phyloP scores from a whole-genome alignment of 495 filamentous ascomycete species.

The Geopyxis carbonaria region DNA sequence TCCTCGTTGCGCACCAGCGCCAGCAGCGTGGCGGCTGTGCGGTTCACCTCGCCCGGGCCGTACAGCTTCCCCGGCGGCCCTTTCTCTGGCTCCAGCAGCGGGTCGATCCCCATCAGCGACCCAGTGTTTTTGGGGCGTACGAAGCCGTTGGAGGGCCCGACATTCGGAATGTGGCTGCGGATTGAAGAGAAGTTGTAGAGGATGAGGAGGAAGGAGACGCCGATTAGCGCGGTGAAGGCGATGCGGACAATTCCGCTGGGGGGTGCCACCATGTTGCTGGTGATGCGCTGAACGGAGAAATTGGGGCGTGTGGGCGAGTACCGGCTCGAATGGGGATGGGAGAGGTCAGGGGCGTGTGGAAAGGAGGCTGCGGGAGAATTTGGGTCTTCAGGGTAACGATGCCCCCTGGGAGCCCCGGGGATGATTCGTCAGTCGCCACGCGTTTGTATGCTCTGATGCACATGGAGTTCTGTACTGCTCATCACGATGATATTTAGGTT shows the following conservation, averaged over 20 bases:
- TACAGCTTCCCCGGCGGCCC: constrained; percentile 20
- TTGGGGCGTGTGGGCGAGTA: background rate
- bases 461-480: too few species aligned
- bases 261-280: constrained; percentile 14
- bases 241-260: constrained; percentile 13
- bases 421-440: background rate
- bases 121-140: constrained; percentile 13
- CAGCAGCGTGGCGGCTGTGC: constrained; percentile 84
- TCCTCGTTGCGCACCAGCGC: constrained; percentile 89
- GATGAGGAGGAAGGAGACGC: constrained; percentile 14
- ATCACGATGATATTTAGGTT: too few species aligned
- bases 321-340: background rate
- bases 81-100: constrained; percentile 22
- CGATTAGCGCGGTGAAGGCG: constrained; percentile 11
- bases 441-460: background rate
- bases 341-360: too few species aligned
- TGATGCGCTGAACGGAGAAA: background rate
- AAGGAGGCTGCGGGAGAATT: background rate
- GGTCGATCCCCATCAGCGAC: constrained; percentile 24
- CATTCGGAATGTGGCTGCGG: background rate
- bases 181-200: constrained; percentile 20
- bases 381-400: background rate
- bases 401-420: background rate
- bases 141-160: constrained; percentile 10
- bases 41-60: constrained; percentile 25